Evolutionary conservation across 768 basidiomycete genomes (phyloP).

Genomic region (Podaxis mareebaensis): DNA sequence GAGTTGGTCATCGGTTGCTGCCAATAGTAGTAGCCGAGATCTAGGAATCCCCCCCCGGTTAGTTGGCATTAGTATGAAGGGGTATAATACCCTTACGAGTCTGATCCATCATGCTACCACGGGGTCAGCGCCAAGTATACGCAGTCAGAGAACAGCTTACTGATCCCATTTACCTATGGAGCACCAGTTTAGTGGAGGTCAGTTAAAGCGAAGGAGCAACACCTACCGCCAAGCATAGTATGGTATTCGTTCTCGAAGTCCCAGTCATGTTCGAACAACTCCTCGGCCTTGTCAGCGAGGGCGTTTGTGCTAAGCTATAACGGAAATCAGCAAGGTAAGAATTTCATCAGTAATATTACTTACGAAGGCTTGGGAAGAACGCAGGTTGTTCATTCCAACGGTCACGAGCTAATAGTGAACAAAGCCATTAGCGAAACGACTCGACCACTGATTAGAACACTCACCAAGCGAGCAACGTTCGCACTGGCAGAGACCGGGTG

Average conservation of each 20-base stretch:
- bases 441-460: background rate
- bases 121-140: background rate
- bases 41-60: constrained; percentile 22
- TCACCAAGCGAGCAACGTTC: constrained; percentile 53
- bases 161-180: constrained; percentile 61
- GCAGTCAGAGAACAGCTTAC: constrained; percentile 30
- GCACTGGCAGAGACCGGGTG: constrained; percentile 60
- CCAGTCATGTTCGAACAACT: constrained; percentile 60
- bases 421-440: background rate
- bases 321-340: background rate
- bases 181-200: background rate
- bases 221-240: constrained; percentile 49
- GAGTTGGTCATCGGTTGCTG: constrained; percentile 69
- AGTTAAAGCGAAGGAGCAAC: background rate
- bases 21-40: constrained; percentile 66
- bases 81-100: constrained; percentile 38
- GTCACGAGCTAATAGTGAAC: constrained; percentile 40
- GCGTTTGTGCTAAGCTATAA: constrained; percentile 52
- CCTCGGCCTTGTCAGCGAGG: constrained; percentile 53
- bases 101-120: constrained; percentile 65
- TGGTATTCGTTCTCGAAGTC: constrained; percentile 64
- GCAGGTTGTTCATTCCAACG: constrained; percentile 59
- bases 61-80: background rate
- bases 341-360: background rate
- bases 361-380: constrained; percentile 56